These are phyloP conservation scores for Saksenaea vasiformis DNA, from an alignment of 371 early-diverging fungal species.

Conservation along the genomic window DNA sequence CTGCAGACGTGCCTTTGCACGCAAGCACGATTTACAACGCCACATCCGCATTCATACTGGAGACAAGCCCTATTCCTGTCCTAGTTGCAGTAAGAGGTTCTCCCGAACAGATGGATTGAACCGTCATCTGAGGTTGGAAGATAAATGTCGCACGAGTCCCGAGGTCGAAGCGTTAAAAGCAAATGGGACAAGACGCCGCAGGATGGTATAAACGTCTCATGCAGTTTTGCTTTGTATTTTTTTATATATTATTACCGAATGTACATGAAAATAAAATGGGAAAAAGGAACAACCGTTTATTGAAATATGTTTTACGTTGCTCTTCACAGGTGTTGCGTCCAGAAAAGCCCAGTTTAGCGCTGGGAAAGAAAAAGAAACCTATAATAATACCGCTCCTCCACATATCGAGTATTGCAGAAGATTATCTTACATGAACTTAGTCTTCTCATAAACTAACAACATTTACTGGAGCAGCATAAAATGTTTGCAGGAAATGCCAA, in stretches of 20 bases:
- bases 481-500: no score
- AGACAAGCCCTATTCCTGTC: slow-evolving; percentile 62
- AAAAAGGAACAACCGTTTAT: slow-evolving; percentile 1
- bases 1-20: slow-evolving; percentile 41
- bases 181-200: slow-evolving; percentile 33
- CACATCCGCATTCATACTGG: slow-evolving; percentile 63
- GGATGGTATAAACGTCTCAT: slow-evolving; percentile 6
- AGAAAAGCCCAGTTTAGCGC: no score
- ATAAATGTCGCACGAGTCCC: slow-evolving; percentile 43
- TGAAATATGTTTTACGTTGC: no score
- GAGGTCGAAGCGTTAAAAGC: slow-evolving; percentile 49
- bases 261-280: slow-evolving; percentile 1
- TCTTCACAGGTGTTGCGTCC: no score
- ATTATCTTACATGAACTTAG: no score
- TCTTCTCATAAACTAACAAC: no score
- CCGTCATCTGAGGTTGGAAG: slow-evolving; percentile 61
- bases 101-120: slow-evolving; percentile 69
- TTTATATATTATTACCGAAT: slow-evolving; percentile 4
- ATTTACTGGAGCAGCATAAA: no score
- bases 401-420: no score
- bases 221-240: neutral
- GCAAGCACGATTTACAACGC: slow-evolving; percentile 52
- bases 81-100: slow-evolving; percentile 61
- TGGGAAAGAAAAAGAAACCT: no score
- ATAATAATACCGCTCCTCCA: no score